Conservation (phyloP, 306 rosid species). For the Mucuna pruriens region DNA sequence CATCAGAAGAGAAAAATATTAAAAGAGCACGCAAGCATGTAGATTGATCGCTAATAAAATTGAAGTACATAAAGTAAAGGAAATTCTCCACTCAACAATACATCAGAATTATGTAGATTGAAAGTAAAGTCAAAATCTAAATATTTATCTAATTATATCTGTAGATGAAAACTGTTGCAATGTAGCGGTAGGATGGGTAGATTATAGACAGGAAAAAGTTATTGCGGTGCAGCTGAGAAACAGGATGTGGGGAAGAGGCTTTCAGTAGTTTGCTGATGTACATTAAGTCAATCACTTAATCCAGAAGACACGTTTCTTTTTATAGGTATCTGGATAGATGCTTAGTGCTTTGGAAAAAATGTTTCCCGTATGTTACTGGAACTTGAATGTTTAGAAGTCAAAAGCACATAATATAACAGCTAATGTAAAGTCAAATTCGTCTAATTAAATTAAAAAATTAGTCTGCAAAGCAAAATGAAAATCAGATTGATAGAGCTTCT, state of each 20-base stretch:
- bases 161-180: neutral
- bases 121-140: neutral
- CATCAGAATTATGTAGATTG: neutral
- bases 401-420: neutral
- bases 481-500: neutral
- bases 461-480: neutral
- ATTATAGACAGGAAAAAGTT: neutral
- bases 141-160: neutral
- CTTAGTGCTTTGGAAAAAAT: neutral
- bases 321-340: neutral
- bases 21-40: neutral
- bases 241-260: constrained; percentile 4
- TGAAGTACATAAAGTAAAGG: neutral
- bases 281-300: constrained; percentile 7
- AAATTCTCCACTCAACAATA: neutral
- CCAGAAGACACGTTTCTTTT: constrained; percentile 9
- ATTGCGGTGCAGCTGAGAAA: neutral
- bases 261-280: neutral
- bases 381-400: neutral
- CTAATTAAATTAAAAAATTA: neutral
- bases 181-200: neutral
- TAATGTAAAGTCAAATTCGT: neutral
- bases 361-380: neutral
- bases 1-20: neutral
- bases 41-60: neutral